Evolutionary conservation across 2,329 filamentous ascomycete species (phyloP), one percentile per base, ranked within the genome.

Genomic region (Penicillium expansum): DNA sequence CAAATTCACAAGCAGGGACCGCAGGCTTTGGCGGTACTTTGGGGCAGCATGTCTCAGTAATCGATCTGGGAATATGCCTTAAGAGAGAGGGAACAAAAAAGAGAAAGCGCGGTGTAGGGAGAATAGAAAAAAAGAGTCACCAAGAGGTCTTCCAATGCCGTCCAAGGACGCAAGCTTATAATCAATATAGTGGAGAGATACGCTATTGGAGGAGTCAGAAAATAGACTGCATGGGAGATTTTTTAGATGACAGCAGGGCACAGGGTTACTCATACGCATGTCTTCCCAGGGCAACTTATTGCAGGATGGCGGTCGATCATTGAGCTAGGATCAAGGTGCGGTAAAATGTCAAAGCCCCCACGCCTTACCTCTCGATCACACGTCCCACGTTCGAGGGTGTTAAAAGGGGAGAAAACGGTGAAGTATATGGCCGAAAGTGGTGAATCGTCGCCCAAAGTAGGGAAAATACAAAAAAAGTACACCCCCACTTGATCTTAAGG

Each of bases 171-270:
- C 59, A 58, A 71, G 69, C 69, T 73, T 73, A 70, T 72, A 72
- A 72, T 70, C 62, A 51, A 32, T 51, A 65, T 66, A 59, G 58
- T 59, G 55, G 35, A 63, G 58, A 62, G 61, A 63, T 66, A 62
- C 61, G 63, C 65, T 64, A 71, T 73, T 69, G 69, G 71, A 73
- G 70, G 64, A 71, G 71, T 73, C 71, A 73, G 62, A 69, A 71
- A 71, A 62, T 67, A 71, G 66, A 66, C 63, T 67, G 62, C 64
- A 69, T 68, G 65, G 61, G 63, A 63, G 60, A 64, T 65, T 67
- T 24, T 64, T 65, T 63, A 70, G 70, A 72, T 72, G 71, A 71
- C 67, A 69, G 67, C 69, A 68, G 66, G 66, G 64, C 71, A 67
- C 69, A 68, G 66, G 66, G 67, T 73, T 69, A 62, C 66, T 65